Conservation (phyloP, 2,329 filamentous ascomycete species). For the Aureobasidium uvarum region DNA sequence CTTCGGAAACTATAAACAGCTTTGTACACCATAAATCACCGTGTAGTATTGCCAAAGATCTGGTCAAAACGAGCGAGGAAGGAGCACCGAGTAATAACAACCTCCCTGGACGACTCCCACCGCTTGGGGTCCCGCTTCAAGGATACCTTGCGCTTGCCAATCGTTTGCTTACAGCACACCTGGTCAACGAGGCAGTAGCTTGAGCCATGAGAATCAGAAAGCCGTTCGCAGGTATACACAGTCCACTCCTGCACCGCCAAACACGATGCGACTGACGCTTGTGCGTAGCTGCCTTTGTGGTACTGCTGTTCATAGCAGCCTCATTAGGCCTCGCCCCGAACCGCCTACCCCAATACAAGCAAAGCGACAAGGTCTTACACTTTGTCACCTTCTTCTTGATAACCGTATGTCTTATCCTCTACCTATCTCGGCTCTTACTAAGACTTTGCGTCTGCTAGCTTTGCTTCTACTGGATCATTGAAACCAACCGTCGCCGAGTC, state of each 20-base stretch:
- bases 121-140: neutral
- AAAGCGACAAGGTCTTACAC: conserved; percentile 82
- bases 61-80: neutral
- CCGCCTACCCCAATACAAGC: conserved; percentile 61
- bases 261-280: conserved; percentile 1
- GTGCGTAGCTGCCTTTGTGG: conserved; percentile 47
- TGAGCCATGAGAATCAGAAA: conserved; percentile 75
- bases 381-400: conserved; percentile 85
- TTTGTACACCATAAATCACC: neutral
- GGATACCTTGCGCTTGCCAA: neutral
- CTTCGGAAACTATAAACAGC: neutral
- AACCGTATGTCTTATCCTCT: conserved; percentile 53
- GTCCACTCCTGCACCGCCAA: conserved; percentile 7
- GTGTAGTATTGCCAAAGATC: neutral
- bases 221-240: conserved; percentile 74
- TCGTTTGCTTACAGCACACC: neutral
- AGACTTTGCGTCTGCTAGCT: conserved; percentile 35
- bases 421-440: neutral
- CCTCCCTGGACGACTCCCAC: neutral
- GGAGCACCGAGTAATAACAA: neutral
- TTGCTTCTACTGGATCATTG: conserved; percentile 94
- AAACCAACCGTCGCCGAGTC: conserved; percentile 80
- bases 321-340: conserved; percentile 72
- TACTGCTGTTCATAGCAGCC: conserved; percentile 66
- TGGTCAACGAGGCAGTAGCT: neutral